phyloP scores from a whole-genome alignment of 2,329 filamentous ascomycete species.

The Delphinella strobiligena region DNA sequence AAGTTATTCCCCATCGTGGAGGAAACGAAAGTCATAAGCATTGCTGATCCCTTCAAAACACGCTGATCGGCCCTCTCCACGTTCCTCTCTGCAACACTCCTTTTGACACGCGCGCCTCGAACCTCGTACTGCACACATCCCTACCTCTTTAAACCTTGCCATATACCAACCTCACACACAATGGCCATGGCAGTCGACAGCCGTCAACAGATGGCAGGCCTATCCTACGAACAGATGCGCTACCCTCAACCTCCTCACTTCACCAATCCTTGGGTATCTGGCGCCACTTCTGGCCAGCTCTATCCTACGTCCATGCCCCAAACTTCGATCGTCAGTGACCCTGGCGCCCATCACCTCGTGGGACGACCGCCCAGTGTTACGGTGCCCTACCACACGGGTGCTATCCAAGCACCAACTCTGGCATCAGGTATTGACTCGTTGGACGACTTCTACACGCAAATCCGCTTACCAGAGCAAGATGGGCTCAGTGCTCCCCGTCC shows the following conservation, averaged over 20 bases:
- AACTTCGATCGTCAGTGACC: constrained; percentile 45
- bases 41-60: constrained; percentile 37
- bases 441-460: constrained; percentile 46
- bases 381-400: constrained; percentile 60
- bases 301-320: constrained; percentile 55
- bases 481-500: constrained; percentile 57
- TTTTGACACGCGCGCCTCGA: not conserved
- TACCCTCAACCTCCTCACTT: constrained; percentile 62
- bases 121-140: not conserved
- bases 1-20: not conserved
- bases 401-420: constrained; percentile 62
- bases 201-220: constrained; percentile 66
- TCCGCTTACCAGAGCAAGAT: constrained; percentile 63
- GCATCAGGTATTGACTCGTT: constrained; percentile 54
- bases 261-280: constrained; percentile 75
- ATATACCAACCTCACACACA: constrained; percentile 9
- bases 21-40: too few species aligned
- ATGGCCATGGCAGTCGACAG: constrained; percentile 96
- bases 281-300: constrained; percentile 44
- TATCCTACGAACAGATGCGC: constrained; percentile 73
- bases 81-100: constrained; percentile 19
- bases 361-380: constrained; percentile 49
- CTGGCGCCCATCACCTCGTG: constrained; percentile 46
- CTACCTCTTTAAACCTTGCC: constrained; percentile 13
- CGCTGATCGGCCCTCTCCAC: constrained; percentile 36